A percentile compares a stretch with the other conserved stretches of the same genome.
These are phyloP conservation scores for Saccharum officinarum DNA, from an alignment of 176 grass and related monocot genomes.

Conservation along the genomic window DNA sequence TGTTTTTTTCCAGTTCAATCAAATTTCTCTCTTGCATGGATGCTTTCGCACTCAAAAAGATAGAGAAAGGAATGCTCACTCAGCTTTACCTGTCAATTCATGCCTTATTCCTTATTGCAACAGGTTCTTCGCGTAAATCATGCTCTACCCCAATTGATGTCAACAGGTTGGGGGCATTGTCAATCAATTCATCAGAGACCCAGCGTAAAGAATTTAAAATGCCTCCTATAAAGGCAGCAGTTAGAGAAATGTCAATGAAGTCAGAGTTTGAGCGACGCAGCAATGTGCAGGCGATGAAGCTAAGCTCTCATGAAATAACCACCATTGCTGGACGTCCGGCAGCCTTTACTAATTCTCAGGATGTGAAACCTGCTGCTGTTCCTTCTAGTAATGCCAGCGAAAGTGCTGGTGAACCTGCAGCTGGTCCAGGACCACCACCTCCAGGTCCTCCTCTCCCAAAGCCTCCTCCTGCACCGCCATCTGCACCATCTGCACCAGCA, in stretches of 20 bases:
- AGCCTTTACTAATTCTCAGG: neutral
- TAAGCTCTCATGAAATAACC: slow-evolving; percentile 37
- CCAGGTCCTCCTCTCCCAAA: neutral
- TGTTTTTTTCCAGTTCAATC: neutral
- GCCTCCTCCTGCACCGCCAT: neutral
- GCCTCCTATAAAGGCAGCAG: slow-evolving; percentile 10
- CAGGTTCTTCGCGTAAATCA: slow-evolving; percentile 62
- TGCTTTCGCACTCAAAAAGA: neutral
- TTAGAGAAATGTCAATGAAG: slow-evolving; percentile 32
- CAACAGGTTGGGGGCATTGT: slow-evolving; percentile 55
- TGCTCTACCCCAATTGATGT: slow-evolving; percentile 54
- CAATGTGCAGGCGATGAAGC: slow-evolving; percentile 18
- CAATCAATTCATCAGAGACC: slow-evolving; percentile 28
- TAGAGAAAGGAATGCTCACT: neutral
- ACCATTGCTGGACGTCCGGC: slow-evolving; percentile 30
- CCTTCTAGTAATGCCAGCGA: neutral
- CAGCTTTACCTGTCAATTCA: slow-evolving; percentile 1
- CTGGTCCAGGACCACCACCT: slow-evolving; percentile 16
- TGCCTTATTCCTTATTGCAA: neutral
- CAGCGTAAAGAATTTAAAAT: neutral
- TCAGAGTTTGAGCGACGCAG: slow-evolving; percentile 21
- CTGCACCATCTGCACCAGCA: neutral
- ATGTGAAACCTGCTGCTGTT: neutral
- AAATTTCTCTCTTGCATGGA: neutral
- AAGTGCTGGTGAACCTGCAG: neutral